Evolutionary conservation across 805 yeast species (phyloP), one percentile per base, ranked within the genome.

Genomic region (Ogataea paradorogensis): DNA sequence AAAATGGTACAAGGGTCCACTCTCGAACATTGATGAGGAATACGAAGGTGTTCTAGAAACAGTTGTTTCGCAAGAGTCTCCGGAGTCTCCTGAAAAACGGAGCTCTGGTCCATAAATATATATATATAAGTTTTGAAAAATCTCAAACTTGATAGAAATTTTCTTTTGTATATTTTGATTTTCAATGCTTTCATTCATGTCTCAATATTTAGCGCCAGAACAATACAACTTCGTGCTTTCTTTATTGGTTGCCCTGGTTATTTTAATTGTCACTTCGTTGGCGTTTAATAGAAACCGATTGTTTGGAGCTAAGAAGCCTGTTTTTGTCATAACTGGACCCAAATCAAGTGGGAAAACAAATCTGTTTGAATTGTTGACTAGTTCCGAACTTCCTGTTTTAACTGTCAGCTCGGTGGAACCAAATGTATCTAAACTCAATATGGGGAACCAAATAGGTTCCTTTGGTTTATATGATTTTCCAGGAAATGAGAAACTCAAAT

Each of bases 401-500:
- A 50, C 54, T 4, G 48, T 52, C 15, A 47, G 44, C 29, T 43
- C 53, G 7, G 32, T 50, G 45, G 74, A 69, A 36, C 67, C 74
- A n/a, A 75, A 67, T 52, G 41, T 55, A 16, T 65, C 60, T 7
- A 47, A 53, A 8, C 62, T 69, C 37, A 50, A 56, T 34, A 50
- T 78, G n/a, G 63, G 65, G 47, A 33, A 63, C 55, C 50, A 50
- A 33, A 27, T 42, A 21, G 38, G 42, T 33, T 62, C 53, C 40
- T 73, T 66, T 54, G 76, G 72, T 45, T 59, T 90, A 27, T 71
- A 83, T 36, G 98, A 91, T 55, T 80, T 80, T 46, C 99, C 99
- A 2, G 96, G 97, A n/a, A 89, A 84, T 63, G 65, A 74, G 40
- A 88, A 87, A 61, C 76, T 90, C 50, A 76, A 74, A 38, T 75